A percentile compares a stretch with the other conserved stretches of the same genome.
These are phyloP conservation scores for Eimeria brunetti DNA, from an alignment of 169 alveolate genomes.

Conservation along the genomic window DNA sequence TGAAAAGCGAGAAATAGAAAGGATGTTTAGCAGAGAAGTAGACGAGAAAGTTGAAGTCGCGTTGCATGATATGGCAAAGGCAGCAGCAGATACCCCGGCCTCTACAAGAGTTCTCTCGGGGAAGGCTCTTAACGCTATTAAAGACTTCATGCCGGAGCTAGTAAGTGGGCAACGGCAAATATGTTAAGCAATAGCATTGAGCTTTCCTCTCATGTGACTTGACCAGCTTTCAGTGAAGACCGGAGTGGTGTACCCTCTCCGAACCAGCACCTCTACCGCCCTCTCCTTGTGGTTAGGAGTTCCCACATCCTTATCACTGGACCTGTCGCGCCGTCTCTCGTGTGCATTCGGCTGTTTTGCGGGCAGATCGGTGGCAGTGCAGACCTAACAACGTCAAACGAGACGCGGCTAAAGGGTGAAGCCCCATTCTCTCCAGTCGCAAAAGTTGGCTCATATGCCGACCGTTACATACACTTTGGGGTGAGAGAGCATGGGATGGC, in stretches of 20 bases:
- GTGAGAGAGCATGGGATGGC: conserved; percentile 91
- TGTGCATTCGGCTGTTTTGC: conserved; percentile 48
- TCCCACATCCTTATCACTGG: background rate
- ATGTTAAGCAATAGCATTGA: background rate
- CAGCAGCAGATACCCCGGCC: conserved; percentile 54
- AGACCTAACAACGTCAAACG: conserved; percentile 87
- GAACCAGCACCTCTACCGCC: no score
- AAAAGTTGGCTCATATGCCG: conserved; percentile 38
- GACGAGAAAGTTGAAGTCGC: conserved; percentile 20
- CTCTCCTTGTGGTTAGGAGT: background rate
- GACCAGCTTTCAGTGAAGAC: background rate
- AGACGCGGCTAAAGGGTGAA: conserved; percentile 78
- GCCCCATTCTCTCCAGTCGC: background rate
- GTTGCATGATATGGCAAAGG: conserved; percentile 51
- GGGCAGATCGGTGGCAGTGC: conserved; percentile 88
- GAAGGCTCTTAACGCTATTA: conserved; percentile 67
- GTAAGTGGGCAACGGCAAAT: conserved; percentile 33
- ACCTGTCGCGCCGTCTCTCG: background rate
- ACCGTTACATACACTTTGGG: conserved; percentile 83
- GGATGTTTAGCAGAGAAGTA: conserved; percentile 63
- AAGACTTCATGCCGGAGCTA: conserved; percentile 84
- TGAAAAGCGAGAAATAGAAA: conserved; percentile 81
- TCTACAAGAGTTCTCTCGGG: conserved; percentile 77
- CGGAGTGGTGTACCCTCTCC: background rate
- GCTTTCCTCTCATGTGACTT: background rate